Evolutionary conservation across 176 grass and related monocot species (phyloP).

Genomic region (Aegilops umbellulata): DNA sequence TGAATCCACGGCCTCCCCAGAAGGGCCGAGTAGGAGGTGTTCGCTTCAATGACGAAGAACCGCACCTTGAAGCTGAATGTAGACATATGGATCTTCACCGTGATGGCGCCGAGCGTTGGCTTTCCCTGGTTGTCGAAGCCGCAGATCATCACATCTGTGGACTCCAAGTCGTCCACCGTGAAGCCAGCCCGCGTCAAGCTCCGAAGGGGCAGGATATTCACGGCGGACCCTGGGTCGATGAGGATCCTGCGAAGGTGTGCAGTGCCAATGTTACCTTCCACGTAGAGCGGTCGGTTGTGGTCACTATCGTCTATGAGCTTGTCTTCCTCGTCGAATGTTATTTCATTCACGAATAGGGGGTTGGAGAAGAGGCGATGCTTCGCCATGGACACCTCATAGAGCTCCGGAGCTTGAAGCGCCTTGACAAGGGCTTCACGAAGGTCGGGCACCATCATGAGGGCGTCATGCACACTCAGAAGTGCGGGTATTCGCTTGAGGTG

Average conservation of each 20-base stretch:
- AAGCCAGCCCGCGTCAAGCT: background rate
- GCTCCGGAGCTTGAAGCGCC: no score
- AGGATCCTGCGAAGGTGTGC: no score
- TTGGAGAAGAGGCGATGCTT: background rate
- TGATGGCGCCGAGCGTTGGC: background rate
- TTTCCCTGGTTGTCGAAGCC: background rate
- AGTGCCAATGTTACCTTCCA: no score
- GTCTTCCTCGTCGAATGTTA: no score
- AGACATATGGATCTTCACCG: background rate
- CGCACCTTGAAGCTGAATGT: background rate
- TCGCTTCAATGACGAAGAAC: background rate
- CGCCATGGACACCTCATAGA: no score
- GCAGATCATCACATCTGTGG: background rate
- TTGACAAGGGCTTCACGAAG: no score
- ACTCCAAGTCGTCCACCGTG: background rate
- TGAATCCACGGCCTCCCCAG: background rate
- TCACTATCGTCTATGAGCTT: background rate
- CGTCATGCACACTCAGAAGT: background rate
- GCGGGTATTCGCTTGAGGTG: background rate
- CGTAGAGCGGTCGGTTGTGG: background rate
- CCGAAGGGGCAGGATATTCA: background rate
- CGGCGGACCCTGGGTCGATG: no score
- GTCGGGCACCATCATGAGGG: background rate
- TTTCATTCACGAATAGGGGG: background rate
- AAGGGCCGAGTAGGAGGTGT: background rate